Conservation (phyloP, 129 eudicot genomes). For the Pseudognaphalium luteoalbum region DNA sequence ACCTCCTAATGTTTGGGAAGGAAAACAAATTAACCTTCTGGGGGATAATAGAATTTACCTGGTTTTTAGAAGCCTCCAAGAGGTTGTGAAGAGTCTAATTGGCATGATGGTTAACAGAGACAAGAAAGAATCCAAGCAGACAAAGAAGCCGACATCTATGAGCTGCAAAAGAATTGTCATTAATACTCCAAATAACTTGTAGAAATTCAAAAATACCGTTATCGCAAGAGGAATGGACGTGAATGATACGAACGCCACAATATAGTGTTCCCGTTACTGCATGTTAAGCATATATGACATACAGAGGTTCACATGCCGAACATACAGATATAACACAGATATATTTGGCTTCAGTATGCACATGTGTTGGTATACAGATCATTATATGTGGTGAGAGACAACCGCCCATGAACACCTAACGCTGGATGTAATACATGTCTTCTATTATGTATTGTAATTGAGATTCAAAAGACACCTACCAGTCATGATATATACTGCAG, state of each 20-base stretch:
- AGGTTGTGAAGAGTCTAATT: conserved; percentile 54
- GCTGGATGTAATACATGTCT: conserved; percentile 8
- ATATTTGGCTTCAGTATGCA: neutral
- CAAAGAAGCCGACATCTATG: conserved; percentile 83
- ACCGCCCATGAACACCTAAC: neutral
- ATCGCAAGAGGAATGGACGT: conserved; percentile 18
- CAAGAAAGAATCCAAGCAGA: conserved; percentile 86
- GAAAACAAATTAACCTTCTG: neutral
- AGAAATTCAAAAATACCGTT: neutral
- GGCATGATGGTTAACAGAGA: conserved; percentile 95
- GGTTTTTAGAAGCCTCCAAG: conserved; percentile 61
- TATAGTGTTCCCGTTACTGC: conserved; percentile 10
- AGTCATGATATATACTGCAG: neutral
- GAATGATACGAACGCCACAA: conserved; percentile 1
- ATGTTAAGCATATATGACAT: neutral
- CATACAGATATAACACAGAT: neutral
- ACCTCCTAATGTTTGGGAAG: neutral
- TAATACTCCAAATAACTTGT: conserved; percentile 3
- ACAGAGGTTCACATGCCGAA: conserved; percentile 17
- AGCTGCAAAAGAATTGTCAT: conserved; percentile 63
- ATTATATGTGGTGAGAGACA: conserved; percentile 11
- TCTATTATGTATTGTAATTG: neutral
- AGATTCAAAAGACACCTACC: neutral
- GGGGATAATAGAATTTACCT: conserved; percentile 49
- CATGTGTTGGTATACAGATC: neutral